These are phyloP conservation scores for Cerioporus squamosus DNA, from an alignment of 1,284 basidiomycete species.

Conservation along the genomic window DNA sequence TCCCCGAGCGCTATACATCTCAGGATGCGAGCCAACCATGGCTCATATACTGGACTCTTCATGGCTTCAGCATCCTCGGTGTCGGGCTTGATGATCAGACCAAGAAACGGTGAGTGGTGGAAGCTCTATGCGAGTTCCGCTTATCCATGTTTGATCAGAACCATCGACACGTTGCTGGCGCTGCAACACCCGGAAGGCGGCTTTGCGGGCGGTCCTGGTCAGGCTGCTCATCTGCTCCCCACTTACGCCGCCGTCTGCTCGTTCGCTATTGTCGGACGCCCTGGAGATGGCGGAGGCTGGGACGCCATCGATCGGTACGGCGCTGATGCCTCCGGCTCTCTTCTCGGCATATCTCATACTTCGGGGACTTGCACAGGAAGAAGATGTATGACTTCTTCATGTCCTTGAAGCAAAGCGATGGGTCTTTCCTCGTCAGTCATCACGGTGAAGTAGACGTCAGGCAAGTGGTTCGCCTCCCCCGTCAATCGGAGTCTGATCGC, in stretches of 20 bases:
- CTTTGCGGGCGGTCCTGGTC: slow-evolving; percentile 91
- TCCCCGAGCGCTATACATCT: slow-evolving; percentile 75
- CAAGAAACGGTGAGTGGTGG: slow-evolving; percentile 65
- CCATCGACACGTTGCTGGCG: slow-evolving; percentile 77
- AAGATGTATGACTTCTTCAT: slow-evolving; percentile 91
- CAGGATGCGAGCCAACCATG: slow-evolving; percentile 94
- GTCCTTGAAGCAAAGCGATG: slow-evolving; percentile 92
- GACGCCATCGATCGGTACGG: slow-evolving; percentile 77
- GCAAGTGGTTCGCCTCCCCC: slow-evolving; percentile 43
- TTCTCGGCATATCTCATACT: not conserved
- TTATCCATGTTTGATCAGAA: slow-evolving; percentile 41
- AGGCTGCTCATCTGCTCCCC: slow-evolving; percentile 86
- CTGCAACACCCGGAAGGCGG: slow-evolving; percentile 87
- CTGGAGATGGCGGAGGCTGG: slow-evolving; percentile 81
- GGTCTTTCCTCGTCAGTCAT: slow-evolving; percentile 89
- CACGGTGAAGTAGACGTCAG: slow-evolving; percentile 94
- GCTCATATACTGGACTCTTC: slow-evolving; percentile 91
- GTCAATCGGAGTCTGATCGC: not conserved
- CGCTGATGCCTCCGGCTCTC: not conserved
- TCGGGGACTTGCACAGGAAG: slow-evolving; percentile 42
- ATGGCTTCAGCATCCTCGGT: slow-evolving; percentile 79
- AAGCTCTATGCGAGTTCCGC: not conserved
- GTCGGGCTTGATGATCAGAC: slow-evolving; percentile 77
- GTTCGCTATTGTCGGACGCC: slow-evolving; percentile 81
- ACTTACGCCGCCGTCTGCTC: slow-evolving; percentile 91